Base-by-base conservation (phyloP, 83 land plant genomes). In the Picea abies region DNA sequence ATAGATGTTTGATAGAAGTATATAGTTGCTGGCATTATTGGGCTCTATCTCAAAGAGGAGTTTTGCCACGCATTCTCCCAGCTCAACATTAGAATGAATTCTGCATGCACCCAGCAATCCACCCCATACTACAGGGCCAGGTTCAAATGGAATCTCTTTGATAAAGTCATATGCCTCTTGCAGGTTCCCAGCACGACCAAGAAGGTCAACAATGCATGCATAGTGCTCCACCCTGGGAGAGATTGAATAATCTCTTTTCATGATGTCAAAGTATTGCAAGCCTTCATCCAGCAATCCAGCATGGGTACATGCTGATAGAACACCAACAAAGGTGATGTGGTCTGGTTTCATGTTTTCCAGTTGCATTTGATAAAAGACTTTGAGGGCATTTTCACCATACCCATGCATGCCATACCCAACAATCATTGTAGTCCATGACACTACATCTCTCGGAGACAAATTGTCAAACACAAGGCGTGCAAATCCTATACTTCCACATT, bases 291-390 rank as follows among this genome's bases (percentile, higher is more conserved):
- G 83, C 60, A 86, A 85, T n/a, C 90, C 90, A 0, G 89, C 87
- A 80, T 88, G 92, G 77, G 90, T 91, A 73, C 90, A 91, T 32
- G 92, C 92, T 77, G 86, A 85, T 73, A 91, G 65, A 10, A 91
- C 87, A 44, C 84, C 86, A 23, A 91, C 85, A 69, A 91, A 88
- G 22, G 89, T 84, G 41, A 91, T 82, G 29, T 78, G 83, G 71
- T 91, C 92, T 23, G 92, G 92, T 58, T 63, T 63, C 1, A 91
- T 82, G 29, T 58, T 76, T 11, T 69, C 82, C 62, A 2, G 3
- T 39, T 86, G 87, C 92, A 91, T 91, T 25, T 69, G 60, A 81
- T 86, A 78, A 80, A 89, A 89, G 14, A 80, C 79, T 16, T 39
- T 52, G 7, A 86, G 68, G 14, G 83, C 63, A 66, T 86, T 78